Evolutionary conservation across 306 rosid species (phyloP).

Genomic region (Trifolium fragiferum): DNA sequence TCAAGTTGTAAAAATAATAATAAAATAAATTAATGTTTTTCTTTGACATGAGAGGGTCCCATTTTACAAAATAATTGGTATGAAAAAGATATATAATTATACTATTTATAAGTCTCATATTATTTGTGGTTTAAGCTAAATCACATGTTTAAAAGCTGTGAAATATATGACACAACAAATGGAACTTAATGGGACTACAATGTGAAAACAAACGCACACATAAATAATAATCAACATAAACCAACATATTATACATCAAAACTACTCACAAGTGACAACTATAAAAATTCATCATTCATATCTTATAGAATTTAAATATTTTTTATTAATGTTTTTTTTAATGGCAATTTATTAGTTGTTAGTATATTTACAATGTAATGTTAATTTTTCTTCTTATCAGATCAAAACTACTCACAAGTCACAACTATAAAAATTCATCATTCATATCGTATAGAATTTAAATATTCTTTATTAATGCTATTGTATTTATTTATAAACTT

Average conservation of each 20-base stretch:
- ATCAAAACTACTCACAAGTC: not conserved
- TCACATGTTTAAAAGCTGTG: constrained; percentile 5
- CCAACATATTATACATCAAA: too few relatives aligned
- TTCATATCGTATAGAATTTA: not conserved
- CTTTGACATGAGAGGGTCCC: constrained; percentile 39
- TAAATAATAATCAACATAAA: too few relatives aligned
- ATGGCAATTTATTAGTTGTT: too few relatives aligned
- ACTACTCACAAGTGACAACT: not conserved
- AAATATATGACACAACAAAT: not conserved
- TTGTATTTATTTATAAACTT: too few relatives aligned
- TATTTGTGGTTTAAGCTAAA: not conserved
- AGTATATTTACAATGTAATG: too few relatives aligned
- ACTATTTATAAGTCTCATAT: not conserved
- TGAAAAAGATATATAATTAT: constrained; percentile 34
- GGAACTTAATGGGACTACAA: not conserved
- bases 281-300: too few relatives aligned
- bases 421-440: too few relatives aligned
- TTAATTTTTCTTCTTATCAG: too few relatives aligned
- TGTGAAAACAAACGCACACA: too few relatives aligned
- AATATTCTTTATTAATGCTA: too few relatives aligned
- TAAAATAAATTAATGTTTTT: constrained; percentile 1
- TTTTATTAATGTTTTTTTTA: too few relatives aligned
- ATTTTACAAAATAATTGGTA: constrained; percentile 43
- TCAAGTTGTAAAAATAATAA: constrained; percentile 15
- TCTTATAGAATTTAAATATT: too few relatives aligned